A percentile compares a stretch with the other conserved stretches of the same genome.
phyloP scores from a whole-genome alignment of 192 early-diverging fungal species.

The Podila horticola region DNA sequence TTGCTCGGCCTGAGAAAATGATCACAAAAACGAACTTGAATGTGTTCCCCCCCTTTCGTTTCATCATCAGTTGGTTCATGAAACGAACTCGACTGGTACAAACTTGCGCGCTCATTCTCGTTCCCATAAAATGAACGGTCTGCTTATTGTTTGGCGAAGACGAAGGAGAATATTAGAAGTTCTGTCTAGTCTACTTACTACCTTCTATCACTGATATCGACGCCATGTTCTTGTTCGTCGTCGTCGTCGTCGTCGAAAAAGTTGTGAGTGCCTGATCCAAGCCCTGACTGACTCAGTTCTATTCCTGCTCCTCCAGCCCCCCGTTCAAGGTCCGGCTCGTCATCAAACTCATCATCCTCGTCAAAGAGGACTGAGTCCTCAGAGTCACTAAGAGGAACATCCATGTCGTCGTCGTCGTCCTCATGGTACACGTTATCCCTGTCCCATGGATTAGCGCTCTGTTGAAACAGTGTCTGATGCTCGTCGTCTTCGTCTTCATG shows the following conservation, averaged over 20 bases:
- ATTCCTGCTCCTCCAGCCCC: neutral
- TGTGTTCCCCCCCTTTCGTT: too few relatives aligned
- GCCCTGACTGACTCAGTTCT: neutral
- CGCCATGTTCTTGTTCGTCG: neutral
- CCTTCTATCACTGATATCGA: neutral
- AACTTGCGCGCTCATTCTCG: too few relatives aligned
- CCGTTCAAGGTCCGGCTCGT: neutral
- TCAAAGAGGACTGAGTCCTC: neutral
- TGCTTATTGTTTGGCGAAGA: conserved; percentile 1
- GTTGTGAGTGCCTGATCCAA: neutral
- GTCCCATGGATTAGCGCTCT: neutral
- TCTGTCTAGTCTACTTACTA: neutral
- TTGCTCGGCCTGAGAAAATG: too few relatives aligned
- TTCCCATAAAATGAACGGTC: neutral
- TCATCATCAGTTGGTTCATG: too few relatives aligned
- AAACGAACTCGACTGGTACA: too few relatives aligned
- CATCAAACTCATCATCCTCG: conserved; percentile 7
- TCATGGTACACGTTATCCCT: neutral
- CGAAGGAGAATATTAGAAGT: neutral
- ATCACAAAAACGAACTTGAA: too few relatives aligned
- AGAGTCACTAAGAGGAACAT: neutral
- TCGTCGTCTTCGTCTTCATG: conserved; percentile 47
- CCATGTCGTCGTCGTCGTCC: conserved; percentile 15
- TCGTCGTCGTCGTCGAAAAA: neutral
- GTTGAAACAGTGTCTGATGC: conserved; percentile 22